Evolutionary conservation across 2,329 filamentous ascomycete species (phyloP).

Genomic region (Thielaviopsis euricoi): DNA sequence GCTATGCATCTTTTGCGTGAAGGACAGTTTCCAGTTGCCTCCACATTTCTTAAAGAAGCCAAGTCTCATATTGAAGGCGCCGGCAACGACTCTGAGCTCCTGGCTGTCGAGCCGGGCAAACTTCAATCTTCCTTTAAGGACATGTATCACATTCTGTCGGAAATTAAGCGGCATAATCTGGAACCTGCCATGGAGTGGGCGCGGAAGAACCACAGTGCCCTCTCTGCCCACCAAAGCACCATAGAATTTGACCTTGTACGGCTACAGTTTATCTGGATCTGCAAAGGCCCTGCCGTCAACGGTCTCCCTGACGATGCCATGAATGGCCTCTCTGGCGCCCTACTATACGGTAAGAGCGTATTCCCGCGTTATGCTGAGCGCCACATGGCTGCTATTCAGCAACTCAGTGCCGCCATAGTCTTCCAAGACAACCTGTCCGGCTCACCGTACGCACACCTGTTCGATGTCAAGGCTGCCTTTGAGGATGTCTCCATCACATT

Average conservation of each 20-base stretch:
- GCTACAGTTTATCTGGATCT: slow-evolving; percentile 79
- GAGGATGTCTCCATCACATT: slow-evolving; percentile 75
- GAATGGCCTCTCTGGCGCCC: slow-evolving; percentile 46
- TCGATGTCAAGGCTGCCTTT: slow-evolving; percentile 61
- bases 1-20: slow-evolving; percentile 93
- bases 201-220: slow-evolving; percentile 45
- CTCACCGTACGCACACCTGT: slow-evolving; percentile 67
- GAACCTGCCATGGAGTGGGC: slow-evolving; percentile 81
- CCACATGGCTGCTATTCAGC: slow-evolving; percentile 64
- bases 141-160: slow-evolving; percentile 75
- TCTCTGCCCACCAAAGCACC: slow-evolving; percentile 76
- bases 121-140: slow-evolving; percentile 69
- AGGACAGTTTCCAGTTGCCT: slow-evolving; percentile 79
- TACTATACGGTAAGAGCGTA: slow-evolving; percentile 58
- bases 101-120: slow-evolving; percentile 23
- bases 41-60: slow-evolving; percentile 65
- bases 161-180: slow-evolving; percentile 39
- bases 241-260: slow-evolving; percentile 89
- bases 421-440: slow-evolving; percentile 56
- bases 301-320: slow-evolving; percentile 35
- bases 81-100: slow-evolving; percentile 17
- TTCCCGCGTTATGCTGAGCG: slow-evolving; percentile 60
- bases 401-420: slow-evolving; percentile 65
- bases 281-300: slow-evolving; percentile 43
- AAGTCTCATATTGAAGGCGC: background rate